These are phyloP conservation scores for Penicillium frequentans DNA, from an alignment of 2,329 filamentous ascomycete species.

Conservation along the genomic window DNA sequence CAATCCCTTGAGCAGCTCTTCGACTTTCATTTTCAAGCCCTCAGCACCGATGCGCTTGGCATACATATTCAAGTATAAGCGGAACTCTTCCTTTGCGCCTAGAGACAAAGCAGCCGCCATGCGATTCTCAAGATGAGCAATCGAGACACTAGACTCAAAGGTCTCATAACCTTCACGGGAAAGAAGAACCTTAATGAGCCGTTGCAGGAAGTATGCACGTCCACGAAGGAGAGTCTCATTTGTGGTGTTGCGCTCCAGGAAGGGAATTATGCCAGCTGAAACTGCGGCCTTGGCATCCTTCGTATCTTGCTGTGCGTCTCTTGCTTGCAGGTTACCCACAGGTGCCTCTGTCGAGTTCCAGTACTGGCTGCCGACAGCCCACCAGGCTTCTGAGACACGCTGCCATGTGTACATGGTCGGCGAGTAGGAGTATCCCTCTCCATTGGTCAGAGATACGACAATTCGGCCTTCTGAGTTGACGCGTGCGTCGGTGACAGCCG, in stretches of 20 bases:
- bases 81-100: conserved; percentile 86
- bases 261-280: conserved; percentile 89
- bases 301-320: conserved; percentile 60
- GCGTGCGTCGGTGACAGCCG: conserved; percentile 85
- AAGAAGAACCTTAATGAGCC: conserved; percentile 84
- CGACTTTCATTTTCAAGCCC: conserved; percentile 81
- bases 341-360: conserved; percentile 98
- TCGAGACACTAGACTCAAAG: conserved; percentile 86
- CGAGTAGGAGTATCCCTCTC: conserved; percentile 90
- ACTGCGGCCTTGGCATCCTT: conserved; percentile 57
- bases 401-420: conserved; percentile 88
- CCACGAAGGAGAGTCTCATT: conserved; percentile 89
- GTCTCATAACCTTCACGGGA: conserved; percentile 88
- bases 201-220: conserved; percentile 84
- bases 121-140: conserved; percentile 92
- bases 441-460: conserved; percentile 88
- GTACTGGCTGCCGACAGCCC: conserved; percentile 96
- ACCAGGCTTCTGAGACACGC: conserved; percentile 94
- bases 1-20: conserved; percentile 82
- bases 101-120: conserved; percentile 85
- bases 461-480: conserved; percentile 85
- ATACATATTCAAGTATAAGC: conserved; percentile 96
- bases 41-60: conserved; percentile 93
- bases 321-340: conserved; percentile 74
- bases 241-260: conserved; percentile 91